Evolutionary conservation across 169 alveolate species (phyloP).

Genomic region (Cryptosporidium muris): DNA sequence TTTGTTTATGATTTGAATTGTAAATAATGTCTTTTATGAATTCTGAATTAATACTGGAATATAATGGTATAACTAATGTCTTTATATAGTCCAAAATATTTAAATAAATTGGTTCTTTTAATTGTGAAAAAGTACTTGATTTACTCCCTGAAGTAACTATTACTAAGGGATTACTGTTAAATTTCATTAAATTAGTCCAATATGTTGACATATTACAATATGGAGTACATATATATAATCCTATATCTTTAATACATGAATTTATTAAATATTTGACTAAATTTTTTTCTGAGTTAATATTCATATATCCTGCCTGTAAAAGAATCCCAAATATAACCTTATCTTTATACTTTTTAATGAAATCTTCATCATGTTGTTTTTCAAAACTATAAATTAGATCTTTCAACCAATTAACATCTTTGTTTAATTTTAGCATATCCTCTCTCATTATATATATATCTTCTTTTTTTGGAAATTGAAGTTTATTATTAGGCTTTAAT

Average conservation of each 20-base stretch:
- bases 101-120: conserved; percentile 3
- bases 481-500: background rate
- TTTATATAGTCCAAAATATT: conserved; percentile 17
- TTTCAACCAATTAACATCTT: background rate
- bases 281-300: conserved; percentile 25
- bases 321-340: no score
- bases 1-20: background rate
- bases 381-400: no score
- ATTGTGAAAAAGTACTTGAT: no score
- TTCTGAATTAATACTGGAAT: background rate
- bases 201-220: no score
- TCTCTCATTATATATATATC: conserved; percentile 10
- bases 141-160: no score
- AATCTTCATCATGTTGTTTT: no score
- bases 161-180: no score
- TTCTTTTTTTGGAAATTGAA: conserved; percentile 10
- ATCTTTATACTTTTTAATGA: no score
- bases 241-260: no score
- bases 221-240: no score
- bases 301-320: background rate
- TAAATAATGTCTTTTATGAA: background rate
- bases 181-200: no score
- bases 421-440: conserved; percentile 13
- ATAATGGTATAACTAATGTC: conserved; percentile 15
- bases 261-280: background rate